phyloP scores from a whole-genome alignment of 2,329 filamentous ascomycete species.

The Juglanconis sp. region DNA sequence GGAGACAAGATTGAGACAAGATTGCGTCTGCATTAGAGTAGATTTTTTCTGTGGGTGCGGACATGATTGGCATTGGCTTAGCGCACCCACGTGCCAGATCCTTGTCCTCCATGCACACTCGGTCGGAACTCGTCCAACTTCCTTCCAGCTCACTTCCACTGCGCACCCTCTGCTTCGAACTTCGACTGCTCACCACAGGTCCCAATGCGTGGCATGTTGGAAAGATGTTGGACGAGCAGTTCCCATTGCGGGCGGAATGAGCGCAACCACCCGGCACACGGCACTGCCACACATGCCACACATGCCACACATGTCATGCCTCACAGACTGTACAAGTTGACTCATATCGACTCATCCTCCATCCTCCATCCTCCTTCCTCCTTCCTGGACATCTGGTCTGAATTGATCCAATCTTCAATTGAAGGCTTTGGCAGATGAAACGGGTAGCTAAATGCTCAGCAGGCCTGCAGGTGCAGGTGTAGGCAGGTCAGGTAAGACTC shows the following conservation, averaged over 20 bases:
- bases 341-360: slow-evolving; percentile 1
- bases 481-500: no score
- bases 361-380: not conserved
- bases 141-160: not conserved
- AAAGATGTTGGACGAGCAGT: no score
- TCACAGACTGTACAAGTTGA: not conserved
- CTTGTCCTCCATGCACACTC: not conserved
- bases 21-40: not conserved
- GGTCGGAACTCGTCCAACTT: not conserved
- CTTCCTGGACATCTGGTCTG: no score
- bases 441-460: no score
- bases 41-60: not conserved
- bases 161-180: not conserved
- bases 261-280: no score
- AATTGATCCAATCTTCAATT: no score
- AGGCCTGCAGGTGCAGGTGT: no score
- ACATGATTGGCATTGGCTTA: not conserved
- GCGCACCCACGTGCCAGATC: not conserved
- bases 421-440: no score
- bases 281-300: not conserved
- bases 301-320: not conserved
- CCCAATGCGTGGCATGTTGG: no score
- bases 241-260: no score
- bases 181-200: not conserved
- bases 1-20: not conserved